These are phyloP conservation scores for Noccaea bulbosa DNA, from an alignment of 345 rosid species.

Conservation along the genomic window DNA sequence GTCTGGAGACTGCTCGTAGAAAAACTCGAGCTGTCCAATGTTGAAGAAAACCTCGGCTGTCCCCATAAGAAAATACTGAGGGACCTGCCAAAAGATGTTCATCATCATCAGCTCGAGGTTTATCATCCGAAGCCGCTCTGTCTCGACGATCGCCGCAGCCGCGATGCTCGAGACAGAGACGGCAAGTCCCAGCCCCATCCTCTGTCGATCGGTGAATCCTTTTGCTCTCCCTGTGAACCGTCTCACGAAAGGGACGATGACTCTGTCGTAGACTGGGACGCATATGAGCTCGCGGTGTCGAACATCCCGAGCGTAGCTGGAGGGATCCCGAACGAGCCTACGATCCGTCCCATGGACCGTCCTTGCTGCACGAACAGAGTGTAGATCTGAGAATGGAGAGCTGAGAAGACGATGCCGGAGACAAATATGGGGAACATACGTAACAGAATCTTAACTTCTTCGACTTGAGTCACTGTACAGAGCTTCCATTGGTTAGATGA, in stretches of 20 bases:
- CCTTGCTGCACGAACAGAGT: slow-evolving; percentile 56
- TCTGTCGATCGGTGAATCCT: slow-evolving; percentile 64
- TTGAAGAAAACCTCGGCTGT: slow-evolving; percentile 76
- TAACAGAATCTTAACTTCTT: slow-evolving; percentile 50
- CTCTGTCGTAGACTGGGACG: slow-evolving; percentile 46
- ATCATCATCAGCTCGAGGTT: slow-evolving; percentile 41
- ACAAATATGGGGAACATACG: slow-evolving; percentile 52
- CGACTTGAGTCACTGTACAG: slow-evolving; percentile 57
- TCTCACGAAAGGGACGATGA: slow-evolving; percentile 41
- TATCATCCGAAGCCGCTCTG: slow-evolving; percentile 54
- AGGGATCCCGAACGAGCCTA: slow-evolving; percentile 49
- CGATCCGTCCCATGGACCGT: slow-evolving; percentile 46
- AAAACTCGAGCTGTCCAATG: slow-evolving; percentile 80
- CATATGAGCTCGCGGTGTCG: slow-evolving; percentile 47
- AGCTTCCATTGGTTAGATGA: slow-evolving; percentile 45
- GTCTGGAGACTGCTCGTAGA: slow-evolving; percentile 88
- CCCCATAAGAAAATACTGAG: slow-evolving; percentile 74
- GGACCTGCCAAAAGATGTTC: slow-evolving; percentile 82
- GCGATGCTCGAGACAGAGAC: slow-evolving; percentile 59
- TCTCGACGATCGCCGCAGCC: slow-evolving; percentile 52
- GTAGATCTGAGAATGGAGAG: slow-evolving; percentile 46
- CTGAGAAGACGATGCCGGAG: slow-evolving; percentile 46
- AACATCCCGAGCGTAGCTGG: slow-evolving; percentile 51
- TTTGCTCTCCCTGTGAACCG: slow-evolving; percentile 46
- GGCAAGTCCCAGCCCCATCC: slow-evolving; percentile 62